Percentiles rank a stretch among this genome's conserved stretches.
phyloP scores from a whole-genome alignment of 805 yeast genomes.

The Isabelozyma gotoi region DNA sequence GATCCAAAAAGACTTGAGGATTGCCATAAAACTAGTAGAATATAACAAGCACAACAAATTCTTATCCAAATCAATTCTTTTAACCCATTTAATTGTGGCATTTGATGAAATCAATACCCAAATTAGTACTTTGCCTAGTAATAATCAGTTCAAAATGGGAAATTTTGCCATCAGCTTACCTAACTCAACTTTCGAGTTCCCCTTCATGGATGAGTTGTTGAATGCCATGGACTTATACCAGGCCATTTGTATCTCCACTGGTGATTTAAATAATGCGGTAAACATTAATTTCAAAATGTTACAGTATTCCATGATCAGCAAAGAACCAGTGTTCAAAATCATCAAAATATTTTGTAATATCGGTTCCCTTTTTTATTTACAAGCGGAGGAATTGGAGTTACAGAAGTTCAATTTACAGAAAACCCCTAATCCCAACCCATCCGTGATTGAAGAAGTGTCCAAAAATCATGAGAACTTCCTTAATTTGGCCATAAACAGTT shows the following conservation, averaged over 20 bases:
- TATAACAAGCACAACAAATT: slow-evolving; percentile 47
- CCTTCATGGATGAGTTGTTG: slow-evolving; percentile 75
- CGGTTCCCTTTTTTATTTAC: slow-evolving; percentile 67
- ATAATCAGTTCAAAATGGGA: not conserved
- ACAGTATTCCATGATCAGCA: slow-evolving; percentile 73
- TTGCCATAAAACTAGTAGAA: slow-evolving; percentile 67
- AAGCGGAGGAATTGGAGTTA: slow-evolving; percentile 62
- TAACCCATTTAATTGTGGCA: slow-evolving; percentile 64
- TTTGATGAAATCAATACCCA: slow-evolving; percentile 52
- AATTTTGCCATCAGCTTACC: not conserved
- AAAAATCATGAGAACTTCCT: slow-evolving; percentile 1
- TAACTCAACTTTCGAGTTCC: slow-evolving; percentile 14
- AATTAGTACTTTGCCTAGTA: not conserved
- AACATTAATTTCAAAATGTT: slow-evolving; percentile 62
- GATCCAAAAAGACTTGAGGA: slow-evolving; percentile 68
- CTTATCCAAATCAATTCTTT: slow-evolving; percentile 54
- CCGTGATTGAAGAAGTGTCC: not conserved
- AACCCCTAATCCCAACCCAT: not conserved
- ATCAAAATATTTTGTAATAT: slow-evolving; percentile 65
- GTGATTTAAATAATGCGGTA: slow-evolving; percentile 64
- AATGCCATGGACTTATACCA: slow-evolving; percentile 74
- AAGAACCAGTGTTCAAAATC: slow-evolving; percentile 62
- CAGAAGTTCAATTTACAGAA: not conserved
- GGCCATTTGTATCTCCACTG: slow-evolving; percentile 66
- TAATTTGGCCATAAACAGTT: not conserved